Conservation (phyloP, 805 yeast genomes). For the Geotrichum ghanense region DNA sequence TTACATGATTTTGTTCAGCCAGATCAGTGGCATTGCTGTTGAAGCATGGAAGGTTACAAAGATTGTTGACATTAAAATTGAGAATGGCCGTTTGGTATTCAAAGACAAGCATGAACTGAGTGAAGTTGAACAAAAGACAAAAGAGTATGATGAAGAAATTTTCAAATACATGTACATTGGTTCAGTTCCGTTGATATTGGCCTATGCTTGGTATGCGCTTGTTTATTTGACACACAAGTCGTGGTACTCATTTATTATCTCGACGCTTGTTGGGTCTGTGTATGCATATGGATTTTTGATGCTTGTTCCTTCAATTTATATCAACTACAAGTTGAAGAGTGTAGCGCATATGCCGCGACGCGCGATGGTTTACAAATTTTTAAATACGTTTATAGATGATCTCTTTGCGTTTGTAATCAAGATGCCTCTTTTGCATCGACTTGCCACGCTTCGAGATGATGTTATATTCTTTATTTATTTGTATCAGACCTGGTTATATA, state of each 20-base stretch:
- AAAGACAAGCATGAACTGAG: conserved; percentile 27
- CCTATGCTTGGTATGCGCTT: conserved; percentile 29
- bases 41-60: conserved; percentile 36
- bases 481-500: conserved; percentile 31
- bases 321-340: conserved; percentile 32
- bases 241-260: conserved; percentile 32
- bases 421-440: conserved; percentile 32
- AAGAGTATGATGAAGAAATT: conserved; percentile 32
- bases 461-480: conserved; percentile 31
- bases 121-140: conserved; percentile 30
- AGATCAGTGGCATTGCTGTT: conserved; percentile 29
- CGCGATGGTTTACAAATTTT: conserved; percentile 32
- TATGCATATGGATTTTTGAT: conserved; percentile 33
- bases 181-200: conserved; percentile 27
- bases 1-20: conserved; percentile 27
- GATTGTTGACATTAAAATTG: conserved; percentile 22
- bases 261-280: conserved; percentile 31
- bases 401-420: conserved; percentile 32
- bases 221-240: conserved; percentile 30
- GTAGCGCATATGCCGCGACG: conserved; percentile 33
- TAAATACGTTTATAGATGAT: conserved; percentile 32
- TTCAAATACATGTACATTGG: conserved; percentile 29
- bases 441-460: conserved; percentile 33
- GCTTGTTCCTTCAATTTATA: conserved; percentile 31
- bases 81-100: conserved; percentile 14